These are phyloP conservation scores for Solanum dulcamara DNA, from an alignment of 257 asterid species.

Conservation along the genomic window DNA sequence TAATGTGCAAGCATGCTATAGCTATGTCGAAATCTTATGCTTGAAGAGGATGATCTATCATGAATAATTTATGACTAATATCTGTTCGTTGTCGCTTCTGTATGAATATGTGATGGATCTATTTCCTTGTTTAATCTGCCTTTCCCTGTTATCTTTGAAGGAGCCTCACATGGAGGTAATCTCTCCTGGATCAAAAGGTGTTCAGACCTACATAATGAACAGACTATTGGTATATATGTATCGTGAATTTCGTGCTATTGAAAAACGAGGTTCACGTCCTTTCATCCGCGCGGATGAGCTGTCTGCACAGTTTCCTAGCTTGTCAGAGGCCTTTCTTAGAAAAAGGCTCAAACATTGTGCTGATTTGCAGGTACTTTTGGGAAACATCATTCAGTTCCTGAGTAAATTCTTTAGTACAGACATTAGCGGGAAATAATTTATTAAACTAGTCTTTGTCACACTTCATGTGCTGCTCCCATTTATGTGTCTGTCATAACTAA, in stretches of 20 bases:
- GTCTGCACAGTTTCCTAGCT: constrained; percentile 67
- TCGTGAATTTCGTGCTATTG: constrained; percentile 77
- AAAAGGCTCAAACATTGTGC: constrained; percentile 84
- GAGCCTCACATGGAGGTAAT: constrained; percentile 96
- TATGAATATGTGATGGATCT: not conserved
- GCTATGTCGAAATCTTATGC: not conserved
- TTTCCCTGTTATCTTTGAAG: constrained; percentile 23
- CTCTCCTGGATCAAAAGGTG: constrained; percentile 85
- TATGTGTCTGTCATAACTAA: not conserved
- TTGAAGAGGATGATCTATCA: not conserved
- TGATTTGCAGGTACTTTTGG: constrained; percentile 59
- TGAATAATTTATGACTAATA: not conserved
- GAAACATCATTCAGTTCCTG: not conserved
- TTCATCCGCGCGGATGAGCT: constrained; percentile 72
- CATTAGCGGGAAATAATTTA: not conserved
- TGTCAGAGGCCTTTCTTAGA: constrained; percentile 70
- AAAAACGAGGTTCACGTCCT: constrained; percentile 78
- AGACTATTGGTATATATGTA: constrained; percentile 80
- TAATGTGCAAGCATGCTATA: not conserved
- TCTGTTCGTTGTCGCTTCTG: not conserved
- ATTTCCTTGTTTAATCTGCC: constrained; percentile 11
- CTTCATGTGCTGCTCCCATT: not conserved
- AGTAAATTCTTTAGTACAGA: not conserved
- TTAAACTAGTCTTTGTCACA: not conserved
- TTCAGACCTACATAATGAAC: constrained; percentile 78